Conservation (phyloP, 805 yeast genomes). For the Pachysolen tannophilus region DNA sequence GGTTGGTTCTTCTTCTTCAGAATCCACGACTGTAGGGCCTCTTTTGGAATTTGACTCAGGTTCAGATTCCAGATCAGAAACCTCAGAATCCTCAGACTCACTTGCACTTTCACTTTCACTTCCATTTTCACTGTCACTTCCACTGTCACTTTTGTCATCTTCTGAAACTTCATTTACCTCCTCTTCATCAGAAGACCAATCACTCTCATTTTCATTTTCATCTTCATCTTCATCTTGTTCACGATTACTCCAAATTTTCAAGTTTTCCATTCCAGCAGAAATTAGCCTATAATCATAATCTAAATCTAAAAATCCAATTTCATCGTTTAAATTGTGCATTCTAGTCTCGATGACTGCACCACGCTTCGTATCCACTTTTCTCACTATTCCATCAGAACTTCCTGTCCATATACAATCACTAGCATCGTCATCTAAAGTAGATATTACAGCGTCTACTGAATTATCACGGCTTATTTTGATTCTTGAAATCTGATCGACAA, state of each 20-base stretch:
- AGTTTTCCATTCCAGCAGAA: constrained; percentile 75
- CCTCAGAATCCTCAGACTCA: constrained; percentile 9
- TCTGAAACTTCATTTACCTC: constrained; percentile 14
- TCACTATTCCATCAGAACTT: constrained; percentile 65
- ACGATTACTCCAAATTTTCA: constrained; percentile 63
- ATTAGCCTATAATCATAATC: constrained; percentile 76
- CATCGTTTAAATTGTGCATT: constrained; percentile 63
- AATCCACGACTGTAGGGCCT: constrained; percentile 17
- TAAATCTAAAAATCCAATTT: constrained; percentile 66
- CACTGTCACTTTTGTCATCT: constrained; percentile 10
- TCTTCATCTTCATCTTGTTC: constrained; percentile 12
- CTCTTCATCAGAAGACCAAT: constrained; percentile 18
- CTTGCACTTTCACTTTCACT: constrained; percentile 10
- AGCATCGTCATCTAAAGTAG: constrained; percentile 43
- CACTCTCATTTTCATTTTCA: background rate
- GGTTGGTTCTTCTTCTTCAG: constrained; percentile 6
- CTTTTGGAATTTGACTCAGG: constrained; percentile 10
- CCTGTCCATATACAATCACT: constrained; percentile 65
- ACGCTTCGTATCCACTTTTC: constrained; percentile 54
- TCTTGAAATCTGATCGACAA: constrained; percentile 73
- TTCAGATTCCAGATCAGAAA: constrained; percentile 2
- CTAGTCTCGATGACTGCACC: constrained; percentile 62
- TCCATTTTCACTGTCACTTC: constrained; percentile 12
- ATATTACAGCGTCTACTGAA: constrained; percentile 66
- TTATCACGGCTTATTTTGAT: constrained; percentile 57